These are phyloP conservation scores for Penicillium sp. DNA, from an alignment of 2,329 filamentous ascomycete genomes.

Conservation along the genomic window DNA sequence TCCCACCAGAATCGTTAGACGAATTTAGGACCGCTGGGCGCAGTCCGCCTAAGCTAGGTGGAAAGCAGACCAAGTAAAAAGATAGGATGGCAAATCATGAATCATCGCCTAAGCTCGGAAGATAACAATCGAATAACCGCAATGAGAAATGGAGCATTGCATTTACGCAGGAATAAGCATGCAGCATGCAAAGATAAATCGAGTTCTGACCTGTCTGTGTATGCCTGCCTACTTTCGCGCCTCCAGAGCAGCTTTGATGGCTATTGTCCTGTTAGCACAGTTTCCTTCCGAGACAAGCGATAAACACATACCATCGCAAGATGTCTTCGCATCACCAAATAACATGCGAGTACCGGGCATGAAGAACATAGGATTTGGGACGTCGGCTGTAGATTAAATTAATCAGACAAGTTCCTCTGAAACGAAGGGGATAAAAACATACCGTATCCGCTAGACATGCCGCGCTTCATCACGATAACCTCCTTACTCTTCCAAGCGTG, in stretches of 20 bases:
- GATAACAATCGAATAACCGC: background rate
- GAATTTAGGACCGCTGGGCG: background rate
- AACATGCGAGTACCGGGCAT: slow-evolving; percentile 88
- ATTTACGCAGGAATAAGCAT: background rate
- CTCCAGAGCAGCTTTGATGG: slow-evolving; percentile 44
- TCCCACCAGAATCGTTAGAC: too few relatives aligned
- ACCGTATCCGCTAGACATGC: slow-evolving; percentile 85
- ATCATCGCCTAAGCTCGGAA: background rate
- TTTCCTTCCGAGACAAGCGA: background rate
- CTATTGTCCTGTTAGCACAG: slow-evolving; percentile 22
- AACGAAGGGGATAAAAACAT: slow-evolving; percentile 31
- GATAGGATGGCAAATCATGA: background rate
- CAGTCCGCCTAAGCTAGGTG: background rate
- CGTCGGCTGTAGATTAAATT: slow-evolving; percentile 60
- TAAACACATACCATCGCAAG: slow-evolving; percentile 65
- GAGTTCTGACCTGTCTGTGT: background rate
- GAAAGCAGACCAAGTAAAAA: background rate
- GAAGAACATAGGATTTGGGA: slow-evolving; percentile 90
- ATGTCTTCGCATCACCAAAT: slow-evolving; percentile 82
- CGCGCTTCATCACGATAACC: slow-evolving; percentile 88
- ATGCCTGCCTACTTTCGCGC: slow-evolving; percentile 32
- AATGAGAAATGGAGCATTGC: background rate
- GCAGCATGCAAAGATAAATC: background rate
- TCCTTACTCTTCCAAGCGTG: slow-evolving; percentile 94
- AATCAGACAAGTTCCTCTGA: slow-evolving; percentile 3